Evolutionary conservation across 257 asterid genomes (phyloP), one percentile per base, ranked within the genome.

Genomic region (Cinchona pubescens): DNA sequence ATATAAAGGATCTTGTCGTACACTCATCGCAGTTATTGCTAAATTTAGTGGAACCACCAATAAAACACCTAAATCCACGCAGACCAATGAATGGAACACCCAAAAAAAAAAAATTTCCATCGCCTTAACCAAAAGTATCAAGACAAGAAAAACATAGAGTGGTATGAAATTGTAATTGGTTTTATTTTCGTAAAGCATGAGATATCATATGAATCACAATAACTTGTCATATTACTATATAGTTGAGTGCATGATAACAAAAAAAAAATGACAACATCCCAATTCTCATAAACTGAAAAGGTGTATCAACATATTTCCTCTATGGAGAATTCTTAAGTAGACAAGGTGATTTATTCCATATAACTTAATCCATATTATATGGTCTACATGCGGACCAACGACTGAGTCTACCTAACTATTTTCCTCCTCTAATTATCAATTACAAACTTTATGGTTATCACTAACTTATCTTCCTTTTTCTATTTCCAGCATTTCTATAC

Each of bases 21-120:
- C 97, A 82, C 94, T 86, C 96, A 87, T 92, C n/a, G 98, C 96
- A 76, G 98, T 94, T 72, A 94, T 94, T 2, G 97, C 91, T 75
- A 94, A 81, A 87, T 89, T 82, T 74, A 94, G 89, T 43, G 99
- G 99, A 78, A 91, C 96, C 86, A 84, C 94, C 82, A 90, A 83
- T 29, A 83, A 76, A 69, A 90, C 74, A 64, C 92, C 98, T 89
- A 82, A 75, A 73, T 51, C 49, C 69, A 73, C 49, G 29, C 7
- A 67, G 48, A 25, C 29, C 43, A 45, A 49, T 19, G 49, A 61
- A 32, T 35, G 37, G 29, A 40, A 49, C 35, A 49, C 27, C 7
- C 23, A 5, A 6, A n/a, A 25, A 46, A 43, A n/a, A n/a, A n/a
- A n/a, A n/a, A n/a, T n/a, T n/a, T 21, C 32, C 16, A 61, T n/a